Base-by-base conservation (phyloP, 176 grass and related monocot species). In the Rhynchospora breviuscula region DNA sequence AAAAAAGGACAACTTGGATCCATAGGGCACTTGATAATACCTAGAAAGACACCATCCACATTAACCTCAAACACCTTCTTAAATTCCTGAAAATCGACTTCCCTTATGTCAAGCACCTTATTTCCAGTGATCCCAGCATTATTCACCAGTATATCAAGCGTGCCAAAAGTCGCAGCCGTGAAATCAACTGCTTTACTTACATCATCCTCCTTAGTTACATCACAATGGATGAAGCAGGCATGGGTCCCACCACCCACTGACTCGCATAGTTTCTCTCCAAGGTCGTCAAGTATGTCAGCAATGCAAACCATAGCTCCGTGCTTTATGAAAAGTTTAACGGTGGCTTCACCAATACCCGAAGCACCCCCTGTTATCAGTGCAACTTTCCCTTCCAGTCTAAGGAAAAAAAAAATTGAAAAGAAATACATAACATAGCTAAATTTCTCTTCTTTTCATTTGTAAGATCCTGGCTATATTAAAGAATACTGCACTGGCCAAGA, bases 291-390 rank as follows among this genome's bases (percentile, higher is more conserved):
- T 84, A 98, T 35, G 22, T 98, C 95, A 10, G 87, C 89, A 59
- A 98, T 66, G 35, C 95, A 94, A 10, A 98, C 85, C 90, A 91
- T 98, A 3, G 95, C 95, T 10, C 95, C 92, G 15, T 98, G 95
- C 67, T 93, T 74, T 67, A 63, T 86, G 80, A 98, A 98, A 57
- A 98, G 95, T n/a, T 73, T 91, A 0, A 68, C 87, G 29, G 92
- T 94, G 86, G 89, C 86, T 79, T 98, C 90, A 3, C 95, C 95
- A 11, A 94, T 94, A 6, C 95, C 95, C 0, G 82, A 54, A n/a
- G 89, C 92, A 21, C 95, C 89, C 0, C 95, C 92, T 9, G 95
- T 98, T n/a, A 98, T 87, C 46, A 98, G 86, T 15, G 87, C 90
- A 7, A 93, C 92, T 87, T 98, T 94, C 4, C 92, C 87, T 85